Conservation (phyloP, 305 asterid species). For the Coffea humblotiana region DNA sequence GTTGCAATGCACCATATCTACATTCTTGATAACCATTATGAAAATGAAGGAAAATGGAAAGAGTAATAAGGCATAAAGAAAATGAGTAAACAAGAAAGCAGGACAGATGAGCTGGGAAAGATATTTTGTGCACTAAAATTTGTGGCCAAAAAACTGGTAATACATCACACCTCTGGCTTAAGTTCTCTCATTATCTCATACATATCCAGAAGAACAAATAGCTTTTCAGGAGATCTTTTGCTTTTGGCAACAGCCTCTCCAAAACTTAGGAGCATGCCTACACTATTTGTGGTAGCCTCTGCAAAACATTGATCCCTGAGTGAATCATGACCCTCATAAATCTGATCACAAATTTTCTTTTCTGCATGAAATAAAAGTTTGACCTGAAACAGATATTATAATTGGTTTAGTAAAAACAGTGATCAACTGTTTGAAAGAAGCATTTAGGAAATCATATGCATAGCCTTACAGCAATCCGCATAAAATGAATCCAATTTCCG, state of each 20-base stretch:
- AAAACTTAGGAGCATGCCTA: slow-evolving; percentile 73
- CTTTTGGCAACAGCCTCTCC: slow-evolving; percentile 96
- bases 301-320: slow-evolving; percentile 87
- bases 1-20: neutral
- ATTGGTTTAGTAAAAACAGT: slow-evolving; percentile 9
- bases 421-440: slow-evolving; percentile 1
- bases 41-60: neutral
- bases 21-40: neutral
- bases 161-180: slow-evolving; percentile 64
- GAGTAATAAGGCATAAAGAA: neutral
- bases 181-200: slow-evolving; percentile 97
- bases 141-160: neutral
- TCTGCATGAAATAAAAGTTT: slow-evolving; percentile 86
- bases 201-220: slow-evolving; percentile 96
- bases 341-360: slow-evolving; percentile 76
- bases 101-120: neutral
- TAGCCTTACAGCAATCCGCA: slow-evolving; percentile 75
- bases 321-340: slow-evolving; percentile 59
- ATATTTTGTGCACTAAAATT: neutral
- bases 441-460: slow-evolving; percentile 13
- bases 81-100: neutral
- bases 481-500: slow-evolving; percentile 88
- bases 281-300: slow-evolving; percentile 69
- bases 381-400: slow-evolving; percentile 46
- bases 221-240: slow-evolving; percentile 93